Evolutionary conservation across 306 rosid species (phyloP).

Genomic region (Cucurbita argyrosperma): DNA sequence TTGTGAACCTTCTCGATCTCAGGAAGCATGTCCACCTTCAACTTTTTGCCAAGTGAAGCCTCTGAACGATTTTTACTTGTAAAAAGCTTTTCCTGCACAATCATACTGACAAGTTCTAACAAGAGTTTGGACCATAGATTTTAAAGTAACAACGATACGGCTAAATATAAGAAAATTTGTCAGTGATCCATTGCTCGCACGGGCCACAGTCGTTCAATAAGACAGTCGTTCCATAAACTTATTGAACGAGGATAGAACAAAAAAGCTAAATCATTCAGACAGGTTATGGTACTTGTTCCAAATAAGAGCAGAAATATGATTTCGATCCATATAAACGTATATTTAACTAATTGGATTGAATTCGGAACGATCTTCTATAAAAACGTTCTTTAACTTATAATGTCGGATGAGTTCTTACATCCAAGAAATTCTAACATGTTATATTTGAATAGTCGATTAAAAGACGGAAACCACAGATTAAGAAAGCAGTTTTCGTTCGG

Average conservation of each 20-base stretch:
- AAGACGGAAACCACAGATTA: neutral
- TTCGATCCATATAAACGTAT: neutral
- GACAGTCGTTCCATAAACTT: neutral
- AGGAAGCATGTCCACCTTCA: conserved; percentile 91
- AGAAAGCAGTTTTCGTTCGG: neutral
- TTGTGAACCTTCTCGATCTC: conserved; percentile 96
- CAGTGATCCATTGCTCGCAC: neutral
- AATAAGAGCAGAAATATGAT: neutral
- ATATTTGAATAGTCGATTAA: neutral
- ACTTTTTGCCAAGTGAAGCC: conserved; percentile 73
- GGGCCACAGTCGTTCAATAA: neutral
- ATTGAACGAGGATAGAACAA: neutral
- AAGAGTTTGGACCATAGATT: conserved; percentile 1
- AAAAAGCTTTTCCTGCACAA: conserved; percentile 81
- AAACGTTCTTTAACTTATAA: neutral
- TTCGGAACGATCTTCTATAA: neutral
- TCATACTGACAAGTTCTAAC: conserved; percentile 18
- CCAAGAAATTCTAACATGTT: neutral
- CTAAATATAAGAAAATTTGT: neutral
- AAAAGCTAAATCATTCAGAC: neutral
- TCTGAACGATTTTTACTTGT: conserved; percentile 80
- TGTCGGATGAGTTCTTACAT: neutral
- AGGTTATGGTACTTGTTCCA: neutral
- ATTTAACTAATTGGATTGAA: neutral
- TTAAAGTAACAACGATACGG: neutral